These are phyloP conservation scores for Kluyveromyces aestuarii DNA, from an alignment of 805 yeast genomes.

Conservation along the genomic window DNA sequence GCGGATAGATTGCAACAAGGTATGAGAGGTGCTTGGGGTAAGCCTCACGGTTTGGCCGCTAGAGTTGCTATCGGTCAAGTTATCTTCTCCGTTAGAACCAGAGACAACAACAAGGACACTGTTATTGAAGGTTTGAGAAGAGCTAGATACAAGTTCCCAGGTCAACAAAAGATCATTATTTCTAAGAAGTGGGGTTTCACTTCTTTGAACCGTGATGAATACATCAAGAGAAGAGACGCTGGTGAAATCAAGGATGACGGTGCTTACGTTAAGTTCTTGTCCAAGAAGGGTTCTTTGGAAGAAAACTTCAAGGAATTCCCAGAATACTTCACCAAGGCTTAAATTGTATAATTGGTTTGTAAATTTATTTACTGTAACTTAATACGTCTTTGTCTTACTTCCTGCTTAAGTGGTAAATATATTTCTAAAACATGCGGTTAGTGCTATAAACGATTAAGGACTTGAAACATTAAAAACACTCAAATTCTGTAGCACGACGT, in stretches of 20 bases:
- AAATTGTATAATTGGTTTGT: constrained; percentile 11
- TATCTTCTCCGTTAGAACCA: constrained; percentile 96
- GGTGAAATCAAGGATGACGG: constrained; percentile 99
- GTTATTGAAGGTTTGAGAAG: constrained; percentile 99
- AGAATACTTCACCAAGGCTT: constrained; percentile 51
- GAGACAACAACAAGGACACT: constrained; percentile 94
- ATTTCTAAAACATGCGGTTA: too few species aligned
- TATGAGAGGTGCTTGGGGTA: constrained; percentile 99
- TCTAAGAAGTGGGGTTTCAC: constrained; percentile 99
- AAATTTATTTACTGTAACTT: neutral
- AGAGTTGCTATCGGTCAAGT: constrained; percentile 98
- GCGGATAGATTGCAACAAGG: constrained; percentile 99
- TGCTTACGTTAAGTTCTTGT: constrained; percentile 98
- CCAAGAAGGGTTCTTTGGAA: constrained; percentile 92
- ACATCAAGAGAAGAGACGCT: constrained; percentile 86
- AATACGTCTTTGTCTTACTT: neutral
- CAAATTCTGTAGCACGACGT: too few species aligned
- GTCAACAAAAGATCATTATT: constrained; percentile 98
- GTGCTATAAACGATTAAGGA: too few species aligned
- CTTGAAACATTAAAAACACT: too few species aligned
- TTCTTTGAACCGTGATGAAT: constrained; percentile 94
- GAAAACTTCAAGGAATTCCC: constrained; percentile 92
- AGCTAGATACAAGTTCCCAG: constrained; percentile 99
- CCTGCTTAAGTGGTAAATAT: too few species aligned
- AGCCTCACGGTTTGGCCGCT: constrained; percentile 99